Evolutionary conservation across 1,284 basidiomycete genomes (phyloP), one percentile per base, ranked within the genome.

Genomic region (Tilletia horrida): DNA sequence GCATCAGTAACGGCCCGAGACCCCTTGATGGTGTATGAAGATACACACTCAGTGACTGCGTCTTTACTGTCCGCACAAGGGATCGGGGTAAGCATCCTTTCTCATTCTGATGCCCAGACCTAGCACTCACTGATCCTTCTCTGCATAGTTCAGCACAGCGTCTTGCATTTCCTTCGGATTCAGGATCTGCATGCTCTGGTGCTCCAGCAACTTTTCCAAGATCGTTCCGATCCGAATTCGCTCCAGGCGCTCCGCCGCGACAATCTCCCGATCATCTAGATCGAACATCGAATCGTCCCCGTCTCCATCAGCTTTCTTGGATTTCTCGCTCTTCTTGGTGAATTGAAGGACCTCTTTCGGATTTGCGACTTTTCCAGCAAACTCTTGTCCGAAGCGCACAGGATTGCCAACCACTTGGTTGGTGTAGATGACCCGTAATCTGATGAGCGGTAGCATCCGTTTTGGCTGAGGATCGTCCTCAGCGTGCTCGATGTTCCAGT

Each of bases 331-430:
- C 82, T 91, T 94, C 59, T 89, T 87, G 21, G 91, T 88, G 80
- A 94, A 90, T 83, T 97, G 97, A 59, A 92, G 86, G 35, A 98
- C 87, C 77, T 97, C 94, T 47, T 91, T 88, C 6, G 95, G 94
- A 80, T 99, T 99, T 11, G 95, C 96, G 16, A 98, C 88, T 25
- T 87, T 87, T 1, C 91, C 92, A 68, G 89, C 87, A 82, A 96
- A 97, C 80, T 96, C 92, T 82, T 96, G 93, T 0, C 96, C 95
- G 80, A 99, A 97, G 8, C 95, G 90, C 63, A 95, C 90, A 14
- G 94, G 92, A 82, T 99, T 99, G 67, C 77, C 78, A 48, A 80
- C 71, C 66, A 79, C 74, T 16, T 76, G 67, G 18, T 76, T 75
- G 7, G 73, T 76, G 66, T 80, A 81, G 35, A 71, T 68, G 35